Conservation (phyloP, 1,139 yeast species). For the Suhomyces bolitotheri region DNA sequence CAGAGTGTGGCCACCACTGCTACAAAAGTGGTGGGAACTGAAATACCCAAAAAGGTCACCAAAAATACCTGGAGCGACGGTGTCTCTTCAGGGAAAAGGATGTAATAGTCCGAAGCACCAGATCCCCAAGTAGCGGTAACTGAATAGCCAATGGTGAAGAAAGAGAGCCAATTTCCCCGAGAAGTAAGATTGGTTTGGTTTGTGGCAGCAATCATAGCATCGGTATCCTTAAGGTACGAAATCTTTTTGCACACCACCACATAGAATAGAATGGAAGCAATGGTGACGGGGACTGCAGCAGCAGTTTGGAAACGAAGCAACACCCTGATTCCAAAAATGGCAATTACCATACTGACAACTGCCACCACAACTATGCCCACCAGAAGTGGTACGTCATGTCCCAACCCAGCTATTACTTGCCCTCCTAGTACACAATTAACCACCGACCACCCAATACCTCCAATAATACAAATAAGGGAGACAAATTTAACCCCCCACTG, state of each 20-base stretch:
- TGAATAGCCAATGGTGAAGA: conserved; percentile 29
- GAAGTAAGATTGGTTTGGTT: conserved; percentile 14
- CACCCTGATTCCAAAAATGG: conserved; percentile 37
- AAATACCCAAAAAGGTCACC: conserved; percentile 26
- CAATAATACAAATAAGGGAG: conserved; percentile 35
- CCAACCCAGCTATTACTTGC: conserved; percentile 32
- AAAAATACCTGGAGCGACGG: conserved; percentile 21
- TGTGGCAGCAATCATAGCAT: conserved; percentile 18
- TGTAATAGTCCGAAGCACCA: conserved; percentile 31
- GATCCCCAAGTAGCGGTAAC: conserved; percentile 32
- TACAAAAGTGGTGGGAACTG: conserved; percentile 29
- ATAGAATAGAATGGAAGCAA: conserved; percentile 25
- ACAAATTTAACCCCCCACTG: conserved; percentile 41
- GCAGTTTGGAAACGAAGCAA: conserved; percentile 24
- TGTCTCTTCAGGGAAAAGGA: conserved; percentile 27
- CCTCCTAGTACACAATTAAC: conserved; percentile 44
- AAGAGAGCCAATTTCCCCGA: conserved; percentile 29
- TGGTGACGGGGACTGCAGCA: conserved; percentile 24
- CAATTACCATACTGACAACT: conserved; percentile 30
- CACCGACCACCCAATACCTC: conserved; percentile 45
- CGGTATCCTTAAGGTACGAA: conserved; percentile 16
- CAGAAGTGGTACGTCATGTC: conserved; percentile 23
- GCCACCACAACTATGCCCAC: conserved; percentile 37
- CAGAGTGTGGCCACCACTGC: conserved; percentile 26
- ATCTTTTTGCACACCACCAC: conserved; percentile 24